These are phyloP conservation scores for Aspergillus pseudonomiae DNA, from an alignment of 2,329 filamentous ascomycete genomes.

Conservation along the genomic window DNA sequence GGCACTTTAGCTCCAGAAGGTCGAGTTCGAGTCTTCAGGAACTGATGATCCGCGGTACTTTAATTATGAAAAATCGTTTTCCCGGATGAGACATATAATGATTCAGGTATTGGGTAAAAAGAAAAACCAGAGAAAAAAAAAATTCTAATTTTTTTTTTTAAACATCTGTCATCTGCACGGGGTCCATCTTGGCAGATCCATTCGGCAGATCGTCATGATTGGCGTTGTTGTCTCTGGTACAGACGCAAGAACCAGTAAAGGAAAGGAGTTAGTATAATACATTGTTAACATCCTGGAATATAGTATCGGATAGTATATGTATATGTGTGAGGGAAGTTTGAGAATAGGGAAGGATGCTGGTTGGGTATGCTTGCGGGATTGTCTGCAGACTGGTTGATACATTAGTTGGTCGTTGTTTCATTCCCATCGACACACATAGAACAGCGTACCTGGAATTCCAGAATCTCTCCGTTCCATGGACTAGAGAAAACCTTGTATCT, in stretches of 20 bases:
- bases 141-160: conserved; percentile 16
- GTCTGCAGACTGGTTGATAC: background rate
- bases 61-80: conserved; percentile 4
- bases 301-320: background rate
- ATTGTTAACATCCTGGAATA: background rate
- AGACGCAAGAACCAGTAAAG: conserved; percentile 11
- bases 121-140: background rate
- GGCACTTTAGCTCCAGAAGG: conserved; percentile 1
- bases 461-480: background rate
- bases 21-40: conserved; percentile 12
- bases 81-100: background rate
- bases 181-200: conserved; percentile 38
- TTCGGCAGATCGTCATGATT: conserved; percentile 43
- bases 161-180: conserved; percentile 40
- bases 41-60: conserved; percentile 13
- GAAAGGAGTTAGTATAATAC: background rate
- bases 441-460: background rate
- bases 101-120: background rate
- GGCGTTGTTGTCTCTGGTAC: conserved; percentile 25
- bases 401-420: background rate
- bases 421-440: background rate
- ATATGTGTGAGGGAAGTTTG: background rate
- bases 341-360: background rate
- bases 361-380: background rate
- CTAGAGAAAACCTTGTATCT: background rate